Evolutionary conservation across 257 asterid species (phyloP), one percentile per base, ranked within the genome.

Genomic region (Plectranthus barbatus): DNA sequence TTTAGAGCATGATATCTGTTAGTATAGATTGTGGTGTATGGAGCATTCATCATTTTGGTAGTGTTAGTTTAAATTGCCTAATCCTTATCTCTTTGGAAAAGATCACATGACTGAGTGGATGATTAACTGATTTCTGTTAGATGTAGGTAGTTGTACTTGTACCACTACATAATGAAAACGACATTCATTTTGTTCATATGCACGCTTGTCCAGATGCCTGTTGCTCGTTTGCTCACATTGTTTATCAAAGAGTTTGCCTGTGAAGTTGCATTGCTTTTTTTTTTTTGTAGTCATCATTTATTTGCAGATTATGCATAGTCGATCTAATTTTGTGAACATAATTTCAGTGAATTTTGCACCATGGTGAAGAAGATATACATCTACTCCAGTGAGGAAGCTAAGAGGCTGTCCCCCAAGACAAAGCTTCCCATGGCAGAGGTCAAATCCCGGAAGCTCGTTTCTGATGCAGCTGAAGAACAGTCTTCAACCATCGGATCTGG

Each of bases 281-380:
- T 17, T n/a, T n/a, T n/a, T n/a, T n/a, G n/a, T n/a, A n/a, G 13
- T 17, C 51, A 31, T 68, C 34, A 34, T 37, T 33, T 21, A 6
- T n/a, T n/a, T n/a, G n/a, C n/a, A n/a, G n/a, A n/a, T n/a, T n/a
- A n/a, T n/a, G 36, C 13, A 10, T 4, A 5, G 17, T 17, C 17
- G 7, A 17, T 33, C 14, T 10, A 9, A 5, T 17, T 21, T n/a
- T 29, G 31, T 31, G 20, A 39, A 52, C 58, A 49, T 49, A 20
- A 10, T 18, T 66, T 54, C 75, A 92, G 99, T 66, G 99, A 93
- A 71, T 93, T 93, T 77, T 86, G 97, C 79, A 80, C 75, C 78
- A 93, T 93, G 96, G 99, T 74, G 74, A 84, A 86, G 84, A 89
- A 86, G 81, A 87, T 93, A 59, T 81, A 60, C 52, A 80, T 93